Conservation (phyloP, 2,329 filamentous ascomycete genomes). For the Capronia americana region DNA sequence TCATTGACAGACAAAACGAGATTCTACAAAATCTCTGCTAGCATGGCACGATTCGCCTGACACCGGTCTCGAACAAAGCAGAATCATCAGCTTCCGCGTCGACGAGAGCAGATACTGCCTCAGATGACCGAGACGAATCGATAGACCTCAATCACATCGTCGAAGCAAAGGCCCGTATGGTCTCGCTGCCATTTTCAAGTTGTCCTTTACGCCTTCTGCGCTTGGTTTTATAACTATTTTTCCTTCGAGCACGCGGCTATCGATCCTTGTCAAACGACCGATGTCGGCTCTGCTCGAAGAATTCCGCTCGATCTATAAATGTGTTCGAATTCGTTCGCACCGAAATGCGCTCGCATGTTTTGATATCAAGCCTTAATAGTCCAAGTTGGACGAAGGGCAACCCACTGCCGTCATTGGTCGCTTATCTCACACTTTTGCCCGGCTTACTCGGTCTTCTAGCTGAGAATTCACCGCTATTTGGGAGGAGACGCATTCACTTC, state of each 20-base stretch:
- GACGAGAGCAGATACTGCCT: constrained; percentile 30
- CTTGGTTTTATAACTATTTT: constrained; percentile 10
- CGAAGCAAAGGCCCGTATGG: constrained; percentile 19
- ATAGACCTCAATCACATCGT: constrained; percentile 39
- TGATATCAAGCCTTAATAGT: constrained; percentile 4
- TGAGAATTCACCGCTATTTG: constrained; percentile 23
- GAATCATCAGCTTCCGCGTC: constrained; percentile 26
- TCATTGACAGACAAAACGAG: constrained; percentile 18
- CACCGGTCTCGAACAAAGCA: constrained; percentile 27
- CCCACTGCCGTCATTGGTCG: background rate
- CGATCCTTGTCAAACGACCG: constrained; percentile 3
- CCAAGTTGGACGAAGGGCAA: background rate
- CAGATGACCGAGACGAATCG: constrained; percentile 30
- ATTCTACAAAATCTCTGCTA: constrained; percentile 25
- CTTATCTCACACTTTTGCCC: constrained; percentile 11
- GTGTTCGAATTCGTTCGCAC: background rate
- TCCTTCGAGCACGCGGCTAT: constrained; percentile 9
- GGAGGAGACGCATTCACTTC: background rate
- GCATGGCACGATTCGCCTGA: constrained; percentile 22
- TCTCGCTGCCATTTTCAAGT: constrained; percentile 7
- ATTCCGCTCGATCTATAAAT: background rate
- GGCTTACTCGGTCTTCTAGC: background rate
- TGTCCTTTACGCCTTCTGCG: constrained; percentile 10
- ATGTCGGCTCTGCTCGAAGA: constrained; percentile 5
- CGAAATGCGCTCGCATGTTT: background rate